Conservation (phyloP, 345 rosid species). For the Eucalyptus melliodora region DNA sequence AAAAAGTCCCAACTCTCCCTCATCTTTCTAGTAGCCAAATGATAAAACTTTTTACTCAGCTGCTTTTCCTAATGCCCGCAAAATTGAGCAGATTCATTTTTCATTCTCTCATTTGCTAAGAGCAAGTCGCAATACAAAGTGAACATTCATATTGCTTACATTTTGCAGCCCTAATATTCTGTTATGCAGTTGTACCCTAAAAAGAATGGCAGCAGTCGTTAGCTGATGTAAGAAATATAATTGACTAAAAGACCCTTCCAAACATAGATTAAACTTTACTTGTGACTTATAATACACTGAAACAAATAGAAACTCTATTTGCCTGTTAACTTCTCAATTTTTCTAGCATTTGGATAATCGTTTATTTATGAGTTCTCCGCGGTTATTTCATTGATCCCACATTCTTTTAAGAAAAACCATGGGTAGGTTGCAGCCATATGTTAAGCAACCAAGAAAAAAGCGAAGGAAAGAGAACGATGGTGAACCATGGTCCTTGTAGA, state of each 20-base stretch:
- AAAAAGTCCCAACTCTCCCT: background rate
- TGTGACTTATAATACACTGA: too few species aligned
- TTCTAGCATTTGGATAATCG: background rate
- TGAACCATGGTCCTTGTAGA: background rate
- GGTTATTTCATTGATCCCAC: background rate
- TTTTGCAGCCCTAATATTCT: background rate
- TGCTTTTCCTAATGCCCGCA: background rate
- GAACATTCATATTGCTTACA: background rate
- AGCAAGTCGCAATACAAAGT: background rate
- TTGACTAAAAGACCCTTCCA: background rate
- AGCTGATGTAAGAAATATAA: background rate
- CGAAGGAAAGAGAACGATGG: background rate
- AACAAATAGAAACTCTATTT: too few species aligned
- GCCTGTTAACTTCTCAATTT: background rate
- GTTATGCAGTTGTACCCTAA: background rate
- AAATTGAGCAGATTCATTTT: background rate
- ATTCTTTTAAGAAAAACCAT: background rate
- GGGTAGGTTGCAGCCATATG: background rate
- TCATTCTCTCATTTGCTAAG: background rate
- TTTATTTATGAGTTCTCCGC: background rate
- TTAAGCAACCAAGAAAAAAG: background rate
- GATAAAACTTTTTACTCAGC: background rate
- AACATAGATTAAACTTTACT: too few species aligned
- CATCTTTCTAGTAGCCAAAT: background rate
- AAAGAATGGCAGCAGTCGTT: background rate